Conservation (phyloP, 2,329 filamentous ascomycete species). For the Massarina eburnea region DNA sequence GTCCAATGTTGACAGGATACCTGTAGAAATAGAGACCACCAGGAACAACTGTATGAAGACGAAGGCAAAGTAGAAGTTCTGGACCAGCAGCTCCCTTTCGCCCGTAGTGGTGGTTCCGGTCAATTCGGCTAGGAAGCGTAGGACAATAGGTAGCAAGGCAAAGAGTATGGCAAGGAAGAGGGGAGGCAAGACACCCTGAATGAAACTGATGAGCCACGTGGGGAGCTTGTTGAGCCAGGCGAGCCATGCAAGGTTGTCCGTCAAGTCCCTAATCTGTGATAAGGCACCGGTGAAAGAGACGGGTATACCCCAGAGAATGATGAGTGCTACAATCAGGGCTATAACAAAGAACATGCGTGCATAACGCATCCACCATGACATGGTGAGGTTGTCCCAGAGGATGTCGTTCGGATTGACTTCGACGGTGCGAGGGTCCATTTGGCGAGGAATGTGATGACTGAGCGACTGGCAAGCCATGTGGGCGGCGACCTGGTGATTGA, state of each 20-base stretch:
- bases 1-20: conserved; percentile 66
- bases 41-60: conserved; percentile 94
- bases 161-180: conserved; percentile 75
- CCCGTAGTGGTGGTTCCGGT: conserved; percentile 84
- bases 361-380: conserved; percentile 92
- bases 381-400: conserved; percentile 95
- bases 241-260: conserved; percentile 68
- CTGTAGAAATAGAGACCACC: conserved; percentile 82
- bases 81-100: conserved; percentile 77
- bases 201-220: conserved; percentile 61
- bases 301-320: conserved; percentile 86
- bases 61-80: conserved; percentile 91
- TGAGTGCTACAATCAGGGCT: conserved; percentile 68
- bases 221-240: conserved; percentile 67
- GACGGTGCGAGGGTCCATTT: conserved; percentile 90
- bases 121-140: conserved; percentile 70
- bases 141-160: conserved; percentile 76
- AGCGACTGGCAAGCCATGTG: conserved; percentile 97
- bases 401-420: conserved; percentile 93
- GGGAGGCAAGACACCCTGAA: conserved; percentile 87
- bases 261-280: conserved; percentile 73
- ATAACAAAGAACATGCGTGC: conserved; percentile 68
- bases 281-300: conserved; percentile 85
- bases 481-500: conserved; percentile 95
- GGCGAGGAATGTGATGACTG: conserved; percentile 85